Conservation (phyloP, 305 asterid genomes). For the Petunia hybrid region DNA sequence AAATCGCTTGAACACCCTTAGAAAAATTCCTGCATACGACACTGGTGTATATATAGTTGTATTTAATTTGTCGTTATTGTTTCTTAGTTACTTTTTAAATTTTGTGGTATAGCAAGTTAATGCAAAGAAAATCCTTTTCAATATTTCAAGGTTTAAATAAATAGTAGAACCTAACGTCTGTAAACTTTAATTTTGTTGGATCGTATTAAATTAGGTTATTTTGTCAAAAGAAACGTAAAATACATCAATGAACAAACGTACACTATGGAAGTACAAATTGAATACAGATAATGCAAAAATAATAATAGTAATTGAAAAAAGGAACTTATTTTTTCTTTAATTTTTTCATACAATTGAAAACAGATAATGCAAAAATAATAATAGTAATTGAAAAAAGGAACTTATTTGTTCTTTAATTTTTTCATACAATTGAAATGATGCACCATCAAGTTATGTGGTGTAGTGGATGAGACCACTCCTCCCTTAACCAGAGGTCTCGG, state of each 20-base stretch:
- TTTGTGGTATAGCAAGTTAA: too few species aligned
- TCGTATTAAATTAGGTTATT: neutral
- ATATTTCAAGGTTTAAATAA: neutral
- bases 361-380: neutral
- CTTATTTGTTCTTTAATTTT: neutral
- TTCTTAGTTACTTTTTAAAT: too few species aligned
- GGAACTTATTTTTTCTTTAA: neutral
- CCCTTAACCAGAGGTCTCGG: too few species aligned
- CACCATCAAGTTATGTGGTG: too few species aligned
- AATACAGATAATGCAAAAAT: neutral
- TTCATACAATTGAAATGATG: neutral
- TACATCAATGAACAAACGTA: neutral
- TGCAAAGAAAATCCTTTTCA: too few species aligned
- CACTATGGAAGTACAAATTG: neutral
- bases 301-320: too few species aligned
- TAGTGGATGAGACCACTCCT: too few species aligned
- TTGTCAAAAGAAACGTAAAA: neutral
- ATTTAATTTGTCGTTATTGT: too few species aligned
- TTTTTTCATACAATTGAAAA: neutral
- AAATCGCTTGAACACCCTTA: too few species aligned
- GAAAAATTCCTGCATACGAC: too few species aligned
- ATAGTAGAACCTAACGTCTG: neutral
- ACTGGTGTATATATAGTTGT: too few species aligned
- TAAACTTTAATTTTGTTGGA: constrained; percentile 9
- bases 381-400: too few species aligned